phyloP scores from a whole-genome alignment of 2,329 filamentous ascomycete genomes.

The Claviceps digitariae region DNA sequence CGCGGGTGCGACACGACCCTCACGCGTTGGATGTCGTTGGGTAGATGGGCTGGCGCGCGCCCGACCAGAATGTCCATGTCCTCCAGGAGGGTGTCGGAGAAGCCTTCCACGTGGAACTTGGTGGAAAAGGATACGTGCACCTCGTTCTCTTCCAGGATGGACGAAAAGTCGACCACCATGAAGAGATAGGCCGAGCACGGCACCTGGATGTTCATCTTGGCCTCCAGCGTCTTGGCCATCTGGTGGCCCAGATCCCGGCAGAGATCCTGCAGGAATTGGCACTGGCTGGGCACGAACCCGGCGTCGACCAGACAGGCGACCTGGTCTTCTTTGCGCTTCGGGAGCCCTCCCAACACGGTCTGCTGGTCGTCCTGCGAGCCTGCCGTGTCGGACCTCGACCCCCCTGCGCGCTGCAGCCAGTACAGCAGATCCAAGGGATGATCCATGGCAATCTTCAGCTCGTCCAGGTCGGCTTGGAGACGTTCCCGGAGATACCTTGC shows the following conservation, averaged over 20 bases:
- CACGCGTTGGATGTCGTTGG: slow-evolving; percentile 61
- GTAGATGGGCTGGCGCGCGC: slow-evolving; percentile 54
- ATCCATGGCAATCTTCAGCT: slow-evolving; percentile 36
- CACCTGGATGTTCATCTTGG: slow-evolving; percentile 46
- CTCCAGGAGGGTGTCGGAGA: slow-evolving; percentile 40
- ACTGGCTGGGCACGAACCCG: slow-evolving; percentile 42
- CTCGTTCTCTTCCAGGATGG: slow-evolving; percentile 47
- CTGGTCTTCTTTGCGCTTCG: slow-evolving; percentile 33
- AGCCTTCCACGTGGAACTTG: slow-evolving; percentile 43
- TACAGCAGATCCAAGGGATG: slow-evolving; percentile 35
- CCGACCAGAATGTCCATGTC: slow-evolving; percentile 51
- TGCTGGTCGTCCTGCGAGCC: slow-evolving; percentile 26
- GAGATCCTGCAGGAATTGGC: slow-evolving; percentile 33
- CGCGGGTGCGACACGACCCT: slow-evolving; percentile 42
- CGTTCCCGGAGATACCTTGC: slow-evolving; percentile 33
- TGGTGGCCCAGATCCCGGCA: slow-evolving; percentile 32
- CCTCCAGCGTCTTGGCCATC: slow-evolving; percentile 39
- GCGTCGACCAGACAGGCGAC: slow-evolving; percentile 41
- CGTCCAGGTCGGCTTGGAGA: slow-evolving; percentile 37
- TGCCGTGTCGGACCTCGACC: slow-evolving; percentile 21
- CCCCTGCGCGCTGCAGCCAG: slow-evolving; percentile 35
- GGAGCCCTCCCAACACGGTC: slow-evolving; percentile 36
- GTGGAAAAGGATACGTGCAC: slow-evolving; percentile 55
- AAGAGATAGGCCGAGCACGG: slow-evolving; percentile 46
- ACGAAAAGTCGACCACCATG: slow-evolving; percentile 56